Conservation (phyloP, 345 rosid species). For the Triadica sebifera region DNA sequence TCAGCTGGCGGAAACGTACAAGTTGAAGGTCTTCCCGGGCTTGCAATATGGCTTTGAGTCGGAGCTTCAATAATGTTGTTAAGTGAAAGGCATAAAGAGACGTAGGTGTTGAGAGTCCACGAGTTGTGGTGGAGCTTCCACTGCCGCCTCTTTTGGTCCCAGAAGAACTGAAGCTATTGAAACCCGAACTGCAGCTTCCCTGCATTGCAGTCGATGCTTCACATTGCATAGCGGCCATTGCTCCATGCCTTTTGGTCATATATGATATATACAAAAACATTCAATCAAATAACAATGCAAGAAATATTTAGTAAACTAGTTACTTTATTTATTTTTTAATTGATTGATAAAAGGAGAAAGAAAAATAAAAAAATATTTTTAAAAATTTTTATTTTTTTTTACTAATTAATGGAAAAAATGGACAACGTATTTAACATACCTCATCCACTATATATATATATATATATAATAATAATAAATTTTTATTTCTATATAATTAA, state of each 20-base stretch:
- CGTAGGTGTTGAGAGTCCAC: conserved; percentile 44
- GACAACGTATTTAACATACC: no score
- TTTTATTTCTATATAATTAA: no score
- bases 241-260: conserved; percentile 52
- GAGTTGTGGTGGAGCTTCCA: conserved; percentile 39
- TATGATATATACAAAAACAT: background rate
- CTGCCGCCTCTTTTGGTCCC: conserved; percentile 45
- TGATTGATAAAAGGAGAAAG: no score
- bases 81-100: conserved; percentile 40
- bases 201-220: conserved; percentile 74
- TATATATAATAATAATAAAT: no score
- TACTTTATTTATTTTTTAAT: no score
- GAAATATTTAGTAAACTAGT: no score
- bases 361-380: no score
- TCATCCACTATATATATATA: no score
- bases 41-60: conserved; percentile 36
- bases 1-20: conserved; percentile 8
- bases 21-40: conserved; percentile 56
- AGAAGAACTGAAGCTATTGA: conserved; percentile 72
- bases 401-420: no score
- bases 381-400: no score
- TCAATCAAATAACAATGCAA: no score
- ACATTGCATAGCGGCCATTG: conserved; percentile 69
- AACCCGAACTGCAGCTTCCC: conserved; percentile 47
- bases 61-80: conserved; percentile 41